A percentile compares a stretch with the other conserved stretches of the same genome.
Conservation (phyloP, 2,329 filamentous ascomycete genomes). For the Aspergillus quadricinctus region DNA sequence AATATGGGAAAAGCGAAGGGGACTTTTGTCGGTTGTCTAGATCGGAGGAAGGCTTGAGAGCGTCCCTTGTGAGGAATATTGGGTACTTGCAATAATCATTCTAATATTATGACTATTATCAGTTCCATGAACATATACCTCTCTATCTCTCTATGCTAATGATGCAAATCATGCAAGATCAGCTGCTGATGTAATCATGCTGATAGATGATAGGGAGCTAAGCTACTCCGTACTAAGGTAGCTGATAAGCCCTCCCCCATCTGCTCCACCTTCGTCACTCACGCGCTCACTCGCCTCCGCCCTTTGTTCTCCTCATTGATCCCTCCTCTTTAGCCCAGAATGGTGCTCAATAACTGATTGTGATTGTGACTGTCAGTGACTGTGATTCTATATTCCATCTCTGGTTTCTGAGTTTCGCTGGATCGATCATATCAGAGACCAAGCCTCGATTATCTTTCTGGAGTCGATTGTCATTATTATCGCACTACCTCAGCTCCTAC, state of each 20-base stretch:
- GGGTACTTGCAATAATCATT: neutral
- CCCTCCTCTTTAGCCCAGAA: neutral
- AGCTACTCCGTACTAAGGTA: too few relatives aligned
- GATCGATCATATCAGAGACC: neutral
- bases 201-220: neutral
- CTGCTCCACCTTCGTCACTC: neutral
- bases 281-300: neutral
- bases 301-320: neutral
- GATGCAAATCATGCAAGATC: neutral
- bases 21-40: neutral
- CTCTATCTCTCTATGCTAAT: too few relatives aligned
- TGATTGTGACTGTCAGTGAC: neutral
- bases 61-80: neutral
- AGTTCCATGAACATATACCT: too few relatives aligned
- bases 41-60: neutral
- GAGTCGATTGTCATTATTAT: neutral
- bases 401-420: neutral
- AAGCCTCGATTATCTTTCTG: neutral
- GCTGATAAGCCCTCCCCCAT: slow-evolving; percentile 8
- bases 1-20: neutral
- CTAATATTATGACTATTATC: slow-evolving; percentile 9
- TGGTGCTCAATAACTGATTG: slow-evolving; percentile 10
- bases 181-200: slow-evolving; percentile 1
- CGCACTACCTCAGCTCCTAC: neutral
- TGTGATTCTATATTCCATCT: neutral